Evolutionary conservation across 192 early-diverging fungal species (phyloP).

Genomic region (Martensiomyces pterosporus): DNA sequence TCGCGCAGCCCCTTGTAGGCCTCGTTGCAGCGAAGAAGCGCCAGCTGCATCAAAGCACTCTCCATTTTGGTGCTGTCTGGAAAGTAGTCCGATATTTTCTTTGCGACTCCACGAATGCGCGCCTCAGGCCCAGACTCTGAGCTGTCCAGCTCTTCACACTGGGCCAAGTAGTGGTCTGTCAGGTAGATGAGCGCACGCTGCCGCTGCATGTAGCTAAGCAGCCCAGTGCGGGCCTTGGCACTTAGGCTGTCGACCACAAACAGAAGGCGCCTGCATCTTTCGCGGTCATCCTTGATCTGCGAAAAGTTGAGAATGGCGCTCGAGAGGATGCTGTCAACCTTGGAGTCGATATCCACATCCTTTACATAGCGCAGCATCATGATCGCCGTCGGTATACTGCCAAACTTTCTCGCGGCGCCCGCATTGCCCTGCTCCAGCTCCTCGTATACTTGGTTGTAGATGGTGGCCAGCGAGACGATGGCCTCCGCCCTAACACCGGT

Average conservation of each 20-base stretch:
- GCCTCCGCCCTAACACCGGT: conserved; percentile 72
- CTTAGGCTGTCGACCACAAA: conserved; percentile 61
- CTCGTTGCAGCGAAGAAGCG: conserved; percentile 59
- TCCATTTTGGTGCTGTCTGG: conserved; percentile 66
- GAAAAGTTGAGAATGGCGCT: conserved; percentile 43
- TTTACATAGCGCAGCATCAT: conserved; percentile 82
- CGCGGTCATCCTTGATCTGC: conserved; percentile 40
- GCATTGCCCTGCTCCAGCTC: conserved; percentile 67
- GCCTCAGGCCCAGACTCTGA: too few species aligned
- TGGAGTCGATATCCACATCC: conserved; percentile 69
- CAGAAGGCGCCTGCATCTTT: conserved; percentile 59
- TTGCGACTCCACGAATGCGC: conserved; percentile 52
- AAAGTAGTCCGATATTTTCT: conserved; percentile 52
- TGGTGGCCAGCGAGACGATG: conserved; percentile 60
- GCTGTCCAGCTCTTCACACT: conserved; percentile 63
- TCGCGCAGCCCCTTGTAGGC: conserved; percentile 65
- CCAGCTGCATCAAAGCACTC: conserved; percentile 65
- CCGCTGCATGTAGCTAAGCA: conserved; percentile 69
- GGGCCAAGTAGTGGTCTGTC: conserved; percentile 56
- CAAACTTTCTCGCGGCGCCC: conserved; percentile 60
- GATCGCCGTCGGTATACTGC: conserved; percentile 79
- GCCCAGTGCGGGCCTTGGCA: conserved; percentile 66
- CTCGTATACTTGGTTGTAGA: conserved; percentile 71
- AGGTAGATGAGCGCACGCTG: conserved; percentile 62
- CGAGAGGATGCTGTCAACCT: conserved; percentile 42